Conservation (phyloP, 805 yeast genomes). For the Candida andamanensis region DNA sequence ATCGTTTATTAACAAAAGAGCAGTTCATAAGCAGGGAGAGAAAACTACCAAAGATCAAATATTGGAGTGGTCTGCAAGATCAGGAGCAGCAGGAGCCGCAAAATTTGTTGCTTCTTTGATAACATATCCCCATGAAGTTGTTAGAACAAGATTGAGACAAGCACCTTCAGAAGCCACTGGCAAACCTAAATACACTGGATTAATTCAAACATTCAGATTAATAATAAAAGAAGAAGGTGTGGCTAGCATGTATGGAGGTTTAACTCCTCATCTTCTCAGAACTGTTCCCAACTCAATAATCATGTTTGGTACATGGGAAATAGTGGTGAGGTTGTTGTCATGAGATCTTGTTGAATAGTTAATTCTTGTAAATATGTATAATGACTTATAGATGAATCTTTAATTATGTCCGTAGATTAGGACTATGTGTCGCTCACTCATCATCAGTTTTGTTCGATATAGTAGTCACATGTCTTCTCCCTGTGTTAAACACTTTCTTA, state of each 20-base stretch:
- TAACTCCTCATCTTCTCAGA: slow-evolving; percentile 93
- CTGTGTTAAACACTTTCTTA: slow-evolving; percentile 34
- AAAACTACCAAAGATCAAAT: slow-evolving; percentile 55
- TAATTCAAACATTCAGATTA: slow-evolving; percentile 78
- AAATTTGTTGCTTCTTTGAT: slow-evolving; percentile 87
- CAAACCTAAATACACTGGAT: slow-evolving; percentile 80
- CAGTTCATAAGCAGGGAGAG: slow-evolving; percentile 27
- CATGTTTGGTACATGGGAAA: slow-evolving; percentile 99
- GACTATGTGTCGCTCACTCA: not conserved
- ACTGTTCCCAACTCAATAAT: slow-evolving; percentile 97
- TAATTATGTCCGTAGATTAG: not conserved
- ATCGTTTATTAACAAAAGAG: slow-evolving; percentile 50
- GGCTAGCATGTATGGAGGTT: slow-evolving; percentile 91
- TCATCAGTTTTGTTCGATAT: slow-evolving; percentile 1
- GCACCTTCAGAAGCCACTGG: slow-evolving; percentile 77
- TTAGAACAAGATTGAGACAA: slow-evolving; percentile 91
- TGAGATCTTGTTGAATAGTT: slow-evolving; percentile 2
- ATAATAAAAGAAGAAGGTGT: slow-evolving; percentile 92
- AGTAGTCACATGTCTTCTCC: slow-evolving; percentile 5
- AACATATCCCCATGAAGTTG: slow-evolving; percentile 96
- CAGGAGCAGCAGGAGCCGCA: slow-evolving; percentile 97
- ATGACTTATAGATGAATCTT: not conserved
- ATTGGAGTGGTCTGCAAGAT: slow-evolving; percentile 89
- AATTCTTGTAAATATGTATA: no score
- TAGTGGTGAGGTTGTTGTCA: slow-evolving; percentile 38